These are phyloP conservation scores for Guadua angustifolia DNA, from an alignment of 176 grass and related monocot species.

Conservation along the genomic window DNA sequence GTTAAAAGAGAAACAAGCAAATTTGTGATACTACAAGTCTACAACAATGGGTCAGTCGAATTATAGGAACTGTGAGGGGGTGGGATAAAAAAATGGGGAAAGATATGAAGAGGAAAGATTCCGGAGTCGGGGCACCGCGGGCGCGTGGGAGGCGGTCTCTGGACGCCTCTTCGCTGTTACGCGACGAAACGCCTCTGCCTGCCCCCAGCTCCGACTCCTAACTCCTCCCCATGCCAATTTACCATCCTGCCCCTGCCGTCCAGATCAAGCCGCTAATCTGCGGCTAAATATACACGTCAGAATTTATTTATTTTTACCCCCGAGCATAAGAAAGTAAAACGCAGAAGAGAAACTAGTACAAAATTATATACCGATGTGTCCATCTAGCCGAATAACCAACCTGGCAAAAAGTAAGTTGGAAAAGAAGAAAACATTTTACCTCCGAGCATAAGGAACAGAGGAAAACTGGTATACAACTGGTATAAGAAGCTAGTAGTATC, in stretches of 20 bases:
- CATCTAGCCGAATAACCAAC: no score
- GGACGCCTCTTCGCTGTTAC: slow-evolving; percentile 55
- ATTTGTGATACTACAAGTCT: background rate
- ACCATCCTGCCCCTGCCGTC: slow-evolving; percentile 35
- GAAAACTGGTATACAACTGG: background rate
- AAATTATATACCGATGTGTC: no score
- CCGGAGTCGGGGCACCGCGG: slow-evolving; percentile 39
- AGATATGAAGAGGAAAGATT: background rate
- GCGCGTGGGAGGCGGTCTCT: slow-evolving; percentile 40
- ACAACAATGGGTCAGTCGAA: background rate
- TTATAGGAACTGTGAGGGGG: accelerated
- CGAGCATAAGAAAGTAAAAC: no score
- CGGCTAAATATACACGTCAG: no score
- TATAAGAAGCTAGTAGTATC: background rate
- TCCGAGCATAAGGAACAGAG: background rate
- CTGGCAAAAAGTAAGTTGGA: background rate
- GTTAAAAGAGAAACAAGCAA: background rate
- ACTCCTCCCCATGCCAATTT: background rate
- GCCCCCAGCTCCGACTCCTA: slow-evolving; percentile 20
- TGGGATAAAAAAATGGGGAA: accelerated
- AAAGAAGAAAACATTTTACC: background rate
- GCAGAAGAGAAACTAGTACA: no score
- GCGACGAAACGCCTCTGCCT: slow-evolving; percentile 77
- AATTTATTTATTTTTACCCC: no score
- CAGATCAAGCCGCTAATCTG: background rate